Evolutionary conservation across 495 filamentous ascomycete genomes (phyloP).

Genomic region (Tuber borchii): DNA sequence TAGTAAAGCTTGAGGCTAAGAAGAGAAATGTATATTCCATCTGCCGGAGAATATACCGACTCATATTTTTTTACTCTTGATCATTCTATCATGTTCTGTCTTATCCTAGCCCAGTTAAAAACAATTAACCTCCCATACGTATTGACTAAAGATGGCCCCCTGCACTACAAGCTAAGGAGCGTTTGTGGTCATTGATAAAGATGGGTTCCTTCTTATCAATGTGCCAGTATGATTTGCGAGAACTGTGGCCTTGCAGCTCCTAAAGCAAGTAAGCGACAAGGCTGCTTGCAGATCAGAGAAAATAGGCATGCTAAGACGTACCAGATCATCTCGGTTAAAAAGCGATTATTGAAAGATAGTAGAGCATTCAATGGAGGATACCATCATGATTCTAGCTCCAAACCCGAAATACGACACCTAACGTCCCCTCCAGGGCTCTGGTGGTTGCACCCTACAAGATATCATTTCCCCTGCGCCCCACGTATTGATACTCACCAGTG

Average conservation of each 20-base stretch:
- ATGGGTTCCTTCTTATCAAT: neutral
- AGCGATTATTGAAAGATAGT: neutral
- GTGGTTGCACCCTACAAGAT: neutral
- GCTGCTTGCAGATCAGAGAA: neutral
- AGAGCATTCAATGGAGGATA: neutral
- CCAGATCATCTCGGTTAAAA: neutral
- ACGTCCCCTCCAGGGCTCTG: neutral
- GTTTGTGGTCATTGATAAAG: neutral
- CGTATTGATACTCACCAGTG: neutral
- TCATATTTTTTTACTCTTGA: neutral
- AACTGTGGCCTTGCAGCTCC: neutral
- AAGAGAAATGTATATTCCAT: neutral
- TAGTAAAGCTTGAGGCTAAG: neutral
- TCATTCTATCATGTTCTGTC: neutral
- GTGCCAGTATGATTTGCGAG: neutral
- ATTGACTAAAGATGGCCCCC: too few relatives aligned
- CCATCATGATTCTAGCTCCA: neutral
- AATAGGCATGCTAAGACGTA: neutral
- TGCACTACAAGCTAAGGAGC: neutral
- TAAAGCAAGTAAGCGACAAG: neutral
- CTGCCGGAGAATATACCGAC: neutral
- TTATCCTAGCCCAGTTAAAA: neutral
- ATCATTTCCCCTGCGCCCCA: neutral
- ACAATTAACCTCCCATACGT: too few relatives aligned
- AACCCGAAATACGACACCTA: neutral